Base-by-base conservation (phyloP, 2,329 filamentous ascomycete genomes). In the Periconia sp. region DNA sequence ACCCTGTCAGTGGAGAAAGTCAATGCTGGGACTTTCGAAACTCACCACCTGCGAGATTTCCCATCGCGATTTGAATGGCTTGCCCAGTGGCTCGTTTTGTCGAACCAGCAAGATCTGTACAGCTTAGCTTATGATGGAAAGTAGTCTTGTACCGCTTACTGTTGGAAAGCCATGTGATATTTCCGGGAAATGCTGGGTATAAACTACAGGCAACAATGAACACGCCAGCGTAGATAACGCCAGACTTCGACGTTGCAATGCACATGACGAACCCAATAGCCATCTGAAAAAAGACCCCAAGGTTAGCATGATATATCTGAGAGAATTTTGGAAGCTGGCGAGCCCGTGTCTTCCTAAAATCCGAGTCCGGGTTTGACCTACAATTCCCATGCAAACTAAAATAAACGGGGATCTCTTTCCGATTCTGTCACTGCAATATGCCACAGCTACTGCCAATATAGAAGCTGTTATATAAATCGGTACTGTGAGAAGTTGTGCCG, bases 161-260 rank as follows among this genome's bases (percentile, higher is more conserved):
- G 66, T 82, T 82, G n/a, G 78, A 79, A 52, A 84, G 70, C 81
- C 80, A 82, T 0, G 75, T 76, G 30, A 82, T 69, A 42, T 71
- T 73, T 7, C 72, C 71, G 1, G 73, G 69, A 14, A 74, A 72
- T 0, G 72, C 70, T 1, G 72, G 70, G 49, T 76, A 75, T 17
- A 75, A 50, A 8, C 69, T 71, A 18, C 64, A 69, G 0, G 70
- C 68, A 7, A 70, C 72, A 46, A 75, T 66, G 55, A 74, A 75
- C 1, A 71, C 64, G 10, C 72, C 73, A 14, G 70, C 68, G 44
- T 76, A 76, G 13, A 72, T 58, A 37, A 72, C 63, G 19, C 71
- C 72, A 2, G 72, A 69, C 18, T 62, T 67, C 6, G 47, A 37
- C 31, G 63, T 71, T 15, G 64, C 55, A 47, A 75, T 59, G 33